Evolutionary conservation across 2,329 filamentous ascomycete species (phyloP), one percentile per base, ranked within the genome.

Genomic region (Periconia digitata): DNA sequence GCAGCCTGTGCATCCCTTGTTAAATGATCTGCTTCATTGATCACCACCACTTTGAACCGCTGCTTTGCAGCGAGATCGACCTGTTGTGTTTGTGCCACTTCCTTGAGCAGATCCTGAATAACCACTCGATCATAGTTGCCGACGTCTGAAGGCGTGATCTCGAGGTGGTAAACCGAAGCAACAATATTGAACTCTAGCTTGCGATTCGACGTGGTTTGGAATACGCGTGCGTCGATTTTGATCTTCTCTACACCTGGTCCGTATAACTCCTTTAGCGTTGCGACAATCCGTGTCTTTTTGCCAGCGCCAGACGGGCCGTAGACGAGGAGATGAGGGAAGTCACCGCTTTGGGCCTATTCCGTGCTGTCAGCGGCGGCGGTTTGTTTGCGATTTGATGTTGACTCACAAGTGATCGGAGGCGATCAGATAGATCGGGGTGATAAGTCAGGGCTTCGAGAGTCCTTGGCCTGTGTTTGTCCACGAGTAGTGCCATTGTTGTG

Each of bases 131-230:
- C 94, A 66, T 96, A 96, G 71, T 88, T 95, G 52, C 92, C 94
- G 4, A 99, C 94, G 62, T 99, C 94, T 1, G 90, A 95, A 0
- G 94, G 94, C 7, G 94, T 99, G 67, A 99, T 99, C 72, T 99
- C 94, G 62, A 99, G 86, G 72, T 99, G 94, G 75, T 99, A 99
- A 55, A 96, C 85, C 0, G 92, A 97, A 38, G 92, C 86, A 46
- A 99, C 94, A 56, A 99, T 95, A 76, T 96, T 99, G 82, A 99
- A 99, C 75, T 99, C 94, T 62, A 99, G 86, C 74, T 99, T 99
- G 69, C 94, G 90, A 73, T 96, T 97, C 67, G 87, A 88, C 18
- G 85, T 92, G 1, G 94, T 97, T 74, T 96, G 92, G 77, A 99
- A 99, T 50, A 96, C 88, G 56, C 94, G 89, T 12, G 91, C 90